These are phyloP conservation scores for Ophiocordyceps camponoti-floridani DNA, from an alignment of 2,329 filamentous ascomycete genomes.

Conservation along the genomic window DNA sequence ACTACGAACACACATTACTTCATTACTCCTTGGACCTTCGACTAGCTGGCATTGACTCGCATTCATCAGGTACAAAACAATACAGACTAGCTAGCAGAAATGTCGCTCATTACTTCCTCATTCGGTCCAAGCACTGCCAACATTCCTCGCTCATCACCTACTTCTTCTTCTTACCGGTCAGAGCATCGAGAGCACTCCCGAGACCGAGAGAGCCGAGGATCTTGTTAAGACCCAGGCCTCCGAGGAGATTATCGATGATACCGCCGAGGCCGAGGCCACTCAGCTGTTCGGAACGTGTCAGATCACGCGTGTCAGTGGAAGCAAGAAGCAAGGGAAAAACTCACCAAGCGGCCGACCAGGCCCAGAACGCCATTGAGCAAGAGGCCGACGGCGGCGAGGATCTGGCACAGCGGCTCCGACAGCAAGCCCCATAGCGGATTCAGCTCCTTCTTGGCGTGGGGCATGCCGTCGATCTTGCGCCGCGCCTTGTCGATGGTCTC, in stretches of 20 bases:
- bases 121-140: no score
- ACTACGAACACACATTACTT: no score
- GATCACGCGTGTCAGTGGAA: neutral
- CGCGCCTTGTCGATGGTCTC: slow-evolving; percentile 75
- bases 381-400: slow-evolving; percentile 73
- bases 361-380: slow-evolving; percentile 69
- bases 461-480: slow-evolving; percentile 80
- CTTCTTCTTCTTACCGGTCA: slow-evolving; percentile 26
- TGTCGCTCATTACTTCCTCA: no score
- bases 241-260: slow-evolving; percentile 61
- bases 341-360: slow-evolving; percentile 57
- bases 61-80: no score
- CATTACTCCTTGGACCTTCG: no score
- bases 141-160: neutral
- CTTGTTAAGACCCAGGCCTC: slow-evolving; percentile 59
- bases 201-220: slow-evolving; percentile 59
- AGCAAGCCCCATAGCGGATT: slow-evolving; percentile 78
- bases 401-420: slow-evolving; percentile 78
- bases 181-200: slow-evolving; percentile 21
- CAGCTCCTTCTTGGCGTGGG: slow-evolving; percentile 84
- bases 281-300: slow-evolving; percentile 19
- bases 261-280: slow-evolving; percentile 70
- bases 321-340: slow-evolving; percentile 2
- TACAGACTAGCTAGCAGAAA: no score
- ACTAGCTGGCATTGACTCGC: no score